A percentile compares a stretch with the other conserved stretches of the same genome.
Evolutionary conservation across 2,329 filamentous ascomycete species (phyloP).

Genomic region (Ambrosiella xylebori): DNA sequence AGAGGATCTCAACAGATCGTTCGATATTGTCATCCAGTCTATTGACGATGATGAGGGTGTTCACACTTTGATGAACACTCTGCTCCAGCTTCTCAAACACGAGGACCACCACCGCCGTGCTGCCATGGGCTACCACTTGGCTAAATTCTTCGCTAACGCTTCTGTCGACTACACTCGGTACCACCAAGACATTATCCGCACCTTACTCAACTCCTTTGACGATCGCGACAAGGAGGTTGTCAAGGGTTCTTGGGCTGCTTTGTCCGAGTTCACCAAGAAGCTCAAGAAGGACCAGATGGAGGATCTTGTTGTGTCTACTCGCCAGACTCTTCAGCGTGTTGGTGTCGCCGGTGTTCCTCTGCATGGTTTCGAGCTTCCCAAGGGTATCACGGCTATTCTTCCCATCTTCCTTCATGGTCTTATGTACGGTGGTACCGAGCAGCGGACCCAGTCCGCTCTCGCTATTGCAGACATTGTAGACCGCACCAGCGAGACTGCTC

Average conservation of each 20-base stretch:
- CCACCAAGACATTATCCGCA: slow-evolving; percentile 85
- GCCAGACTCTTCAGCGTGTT: slow-evolving; percentile 72
- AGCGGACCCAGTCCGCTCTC: slow-evolving; percentile 78
- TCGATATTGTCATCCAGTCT: slow-evolving; percentile 78
- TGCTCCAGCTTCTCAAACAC: slow-evolving; percentile 75
- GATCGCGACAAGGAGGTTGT: slow-evolving; percentile 71
- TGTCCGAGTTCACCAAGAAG: slow-evolving; percentile 73
- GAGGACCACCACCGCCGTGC: slow-evolving; percentile 78
- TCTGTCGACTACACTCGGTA: slow-evolving; percentile 87
- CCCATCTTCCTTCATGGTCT: slow-evolving; percentile 96
- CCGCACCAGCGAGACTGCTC: slow-evolving; percentile 67
- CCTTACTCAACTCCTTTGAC: slow-evolving; percentile 79
- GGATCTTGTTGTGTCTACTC: slow-evolving; percentile 66
- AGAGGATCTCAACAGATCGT: slow-evolving; percentile 58
- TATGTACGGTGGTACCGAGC: slow-evolving; percentile 88
- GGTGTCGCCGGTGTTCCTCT: slow-evolving; percentile 73
- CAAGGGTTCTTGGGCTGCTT: slow-evolving; percentile 73
- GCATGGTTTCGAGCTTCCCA: slow-evolving; percentile 77
- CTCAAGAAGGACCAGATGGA: slow-evolving; percentile 98
- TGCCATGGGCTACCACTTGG: slow-evolving; percentile 60
- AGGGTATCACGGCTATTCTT: slow-evolving; percentile 90
- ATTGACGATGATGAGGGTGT: slow-evolving; percentile 94
- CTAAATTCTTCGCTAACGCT: slow-evolving; percentile 67
- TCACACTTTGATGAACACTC: slow-evolving; percentile 87
- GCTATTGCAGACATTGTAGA: slow-evolving; percentile 94